Evolutionary conservation across 2,329 filamentous ascomycete genomes (phyloP), one percentile per base, ranked within the genome.

Genomic region (Fonsecaea monophora): DNA sequence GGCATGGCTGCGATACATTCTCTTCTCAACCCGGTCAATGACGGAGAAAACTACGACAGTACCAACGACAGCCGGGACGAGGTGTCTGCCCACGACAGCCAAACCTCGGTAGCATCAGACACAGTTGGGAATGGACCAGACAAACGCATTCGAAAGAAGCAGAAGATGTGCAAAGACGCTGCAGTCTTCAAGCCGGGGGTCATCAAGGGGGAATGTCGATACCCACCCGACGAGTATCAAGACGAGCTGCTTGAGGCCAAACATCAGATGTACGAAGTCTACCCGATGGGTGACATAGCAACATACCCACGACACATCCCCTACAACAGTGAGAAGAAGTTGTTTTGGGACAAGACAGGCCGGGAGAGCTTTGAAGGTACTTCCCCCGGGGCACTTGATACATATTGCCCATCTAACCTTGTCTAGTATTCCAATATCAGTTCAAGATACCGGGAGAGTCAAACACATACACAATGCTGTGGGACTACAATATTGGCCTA

Each of bases 401-500:
- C 21, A 60, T 32, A 9, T 45, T 61, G 56, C 65, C 62, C 45
- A 38, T 71, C 65, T 71, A 48, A 67, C 37, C n/a, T 21, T 40
- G 42, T 40, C 8, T 69, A 95, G 92, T 92, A 32, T 94, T 94
- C 77, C 88, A 93, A 73, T 98, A 97, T 78, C 88, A 87, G 40
- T 97, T 96, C 82, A 86, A 84, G 72, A 77, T 90, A 3, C 91
- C 91, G 0, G 87, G 84, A 10, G 86, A 90, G 54, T 85, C 89
- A 1, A 85, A 83, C 69, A 83, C 86, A 60, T 94, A 90, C 77
- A 87, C 86, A 0, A 89, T 98, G 68, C 93, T 97, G 87, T 99
- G 95, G 95, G 95, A 99, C 78, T 97, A 97, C 81, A 94, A 96
- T 73, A 88, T 94, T 68, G 95, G 95, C 8, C 88, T 98, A 35